Conservation (phyloP, 345 rosid genomes). For the Populus deltoides region DNA sequence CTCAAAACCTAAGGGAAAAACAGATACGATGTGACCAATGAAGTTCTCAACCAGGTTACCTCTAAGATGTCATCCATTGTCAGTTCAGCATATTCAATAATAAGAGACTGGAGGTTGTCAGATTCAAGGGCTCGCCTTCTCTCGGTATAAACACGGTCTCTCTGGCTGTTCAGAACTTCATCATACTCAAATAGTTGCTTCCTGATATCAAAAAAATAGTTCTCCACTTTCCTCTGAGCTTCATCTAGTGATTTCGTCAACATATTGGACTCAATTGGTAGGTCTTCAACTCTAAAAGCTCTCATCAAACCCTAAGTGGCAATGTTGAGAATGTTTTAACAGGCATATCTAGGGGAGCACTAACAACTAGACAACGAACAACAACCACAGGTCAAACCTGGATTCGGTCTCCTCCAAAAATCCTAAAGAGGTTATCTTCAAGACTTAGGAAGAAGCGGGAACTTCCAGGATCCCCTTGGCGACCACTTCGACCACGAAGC, state of each 20-base stretch:
- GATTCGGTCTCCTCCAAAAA: constrained; percentile 90
- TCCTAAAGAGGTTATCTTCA: constrained; percentile 92
- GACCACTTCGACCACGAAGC: constrained; percentile 93
- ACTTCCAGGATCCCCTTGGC: constrained; percentile 99
- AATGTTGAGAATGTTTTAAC: constrained; percentile 15
- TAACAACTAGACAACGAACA: constrained; percentile 6
- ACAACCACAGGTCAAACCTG: constrained; percentile 53
- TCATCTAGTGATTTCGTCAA: constrained; percentile 93
- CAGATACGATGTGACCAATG: neutral
- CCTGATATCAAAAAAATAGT: constrained; percentile 87
- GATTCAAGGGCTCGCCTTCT: constrained; percentile 93
- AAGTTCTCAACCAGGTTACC: constrained; percentile 40
- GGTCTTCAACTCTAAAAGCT: constrained; percentile 95
- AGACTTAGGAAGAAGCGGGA: constrained; percentile 97
- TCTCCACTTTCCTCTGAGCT: constrained; percentile 97
- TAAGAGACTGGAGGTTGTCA: constrained; percentile 71
- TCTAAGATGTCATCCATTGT: constrained; percentile 96
- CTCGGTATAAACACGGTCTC: constrained; percentile 94
- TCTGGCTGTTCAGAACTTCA: constrained; percentile 94
- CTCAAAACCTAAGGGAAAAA: constrained; percentile 1
- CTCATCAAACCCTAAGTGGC: constrained; percentile 83
- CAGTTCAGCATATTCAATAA: constrained; percentile 92
- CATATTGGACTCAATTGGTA: constrained; percentile 91
- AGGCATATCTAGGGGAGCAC: neutral
- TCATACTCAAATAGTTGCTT: constrained; percentile 93